Conservation (phyloP, 805 yeast genomes). For the Suhomyces sp. region DNA sequence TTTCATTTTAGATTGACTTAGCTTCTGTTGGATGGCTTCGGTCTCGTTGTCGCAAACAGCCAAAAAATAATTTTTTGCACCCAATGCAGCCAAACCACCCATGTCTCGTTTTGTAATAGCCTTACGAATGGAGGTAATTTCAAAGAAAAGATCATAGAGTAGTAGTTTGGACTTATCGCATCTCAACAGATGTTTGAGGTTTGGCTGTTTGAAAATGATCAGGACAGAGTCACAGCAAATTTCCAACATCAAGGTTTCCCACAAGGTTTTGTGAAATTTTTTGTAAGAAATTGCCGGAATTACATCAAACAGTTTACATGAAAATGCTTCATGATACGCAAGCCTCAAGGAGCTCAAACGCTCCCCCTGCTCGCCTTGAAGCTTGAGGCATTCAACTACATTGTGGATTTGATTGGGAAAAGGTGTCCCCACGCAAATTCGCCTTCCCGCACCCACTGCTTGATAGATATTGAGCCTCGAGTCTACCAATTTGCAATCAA, state of each 20-base stretch:
- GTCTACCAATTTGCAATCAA: constrained; percentile 2
- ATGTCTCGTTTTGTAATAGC: background rate
- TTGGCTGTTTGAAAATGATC: background rate
- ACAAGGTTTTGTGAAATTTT: background rate
- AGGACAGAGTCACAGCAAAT: background rate
- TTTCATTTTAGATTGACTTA: constrained; percentile 1
- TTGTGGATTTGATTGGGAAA: background rate
- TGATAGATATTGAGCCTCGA: background rate
- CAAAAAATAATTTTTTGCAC: background rate
- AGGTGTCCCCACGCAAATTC: background rate
- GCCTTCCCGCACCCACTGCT: background rate
- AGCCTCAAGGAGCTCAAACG: background rate
- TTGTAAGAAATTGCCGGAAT: background rate
- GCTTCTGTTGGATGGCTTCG: background rate
- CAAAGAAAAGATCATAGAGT: background rate
- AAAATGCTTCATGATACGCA: background rate
- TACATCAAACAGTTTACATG: background rate
- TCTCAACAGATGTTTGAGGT: background rate
- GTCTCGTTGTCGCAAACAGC: background rate
- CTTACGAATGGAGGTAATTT: background rate
- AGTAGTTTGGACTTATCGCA: background rate
- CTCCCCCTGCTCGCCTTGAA: background rate
- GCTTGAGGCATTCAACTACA: background rate
- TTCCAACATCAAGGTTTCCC: background rate
- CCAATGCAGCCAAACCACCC: background rate